Percentiles rank a stretch among this genome's conserved stretches.
Conservation (phyloP, 805 yeast species). For the Isabelozyma rhagii region DNA sequence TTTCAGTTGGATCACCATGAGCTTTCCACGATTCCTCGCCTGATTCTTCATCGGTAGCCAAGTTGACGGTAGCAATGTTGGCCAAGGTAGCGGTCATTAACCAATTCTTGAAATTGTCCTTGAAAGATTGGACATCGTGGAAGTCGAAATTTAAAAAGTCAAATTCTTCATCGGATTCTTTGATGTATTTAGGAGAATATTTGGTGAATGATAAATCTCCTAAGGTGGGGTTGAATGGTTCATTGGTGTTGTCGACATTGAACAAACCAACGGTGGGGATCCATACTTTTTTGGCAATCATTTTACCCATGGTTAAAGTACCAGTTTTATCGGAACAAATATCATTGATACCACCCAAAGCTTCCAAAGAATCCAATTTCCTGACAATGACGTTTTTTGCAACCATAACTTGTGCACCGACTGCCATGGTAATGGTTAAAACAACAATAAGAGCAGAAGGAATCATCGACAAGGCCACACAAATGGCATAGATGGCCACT, state of each 20-base stretch:
- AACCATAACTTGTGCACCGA: constrained; percentile 39
- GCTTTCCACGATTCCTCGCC: constrained; percentile 36
- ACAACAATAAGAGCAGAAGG: constrained; percentile 38
- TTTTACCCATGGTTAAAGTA: constrained; percentile 36
- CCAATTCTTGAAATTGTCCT: constrained; percentile 19
- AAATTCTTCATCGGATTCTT: constrained; percentile 31
- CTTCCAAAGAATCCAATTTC: constrained; percentile 35
- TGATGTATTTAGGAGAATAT: constrained; percentile 25
- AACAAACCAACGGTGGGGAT: constrained; percentile 32
- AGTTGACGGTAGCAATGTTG: constrained; percentile 37
- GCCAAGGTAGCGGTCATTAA: constrained; percentile 35
- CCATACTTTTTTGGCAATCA: constrained; percentile 37
- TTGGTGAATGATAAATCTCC: constrained; percentile 36
- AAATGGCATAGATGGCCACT: constrained; percentile 39
- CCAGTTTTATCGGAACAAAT: constrained; percentile 42
- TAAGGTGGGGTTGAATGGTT: constrained; percentile 35
- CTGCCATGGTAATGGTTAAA: constrained; percentile 39
- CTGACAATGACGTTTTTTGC: constrained; percentile 33
- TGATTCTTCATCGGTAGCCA: constrained; percentile 23
- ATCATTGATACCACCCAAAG: constrained; percentile 37
- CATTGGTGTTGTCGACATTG: constrained; percentile 28
- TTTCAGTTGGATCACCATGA: constrained; percentile 84
- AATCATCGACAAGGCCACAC: constrained; percentile 40
- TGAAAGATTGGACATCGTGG: constrained; percentile 14
- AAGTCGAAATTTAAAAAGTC: constrained; percentile 35